These are phyloP conservation scores for Claviceps pazoutovae DNA, from an alignment of 2,329 filamentous ascomycete genomes.

Conservation along the genomic window DNA sequence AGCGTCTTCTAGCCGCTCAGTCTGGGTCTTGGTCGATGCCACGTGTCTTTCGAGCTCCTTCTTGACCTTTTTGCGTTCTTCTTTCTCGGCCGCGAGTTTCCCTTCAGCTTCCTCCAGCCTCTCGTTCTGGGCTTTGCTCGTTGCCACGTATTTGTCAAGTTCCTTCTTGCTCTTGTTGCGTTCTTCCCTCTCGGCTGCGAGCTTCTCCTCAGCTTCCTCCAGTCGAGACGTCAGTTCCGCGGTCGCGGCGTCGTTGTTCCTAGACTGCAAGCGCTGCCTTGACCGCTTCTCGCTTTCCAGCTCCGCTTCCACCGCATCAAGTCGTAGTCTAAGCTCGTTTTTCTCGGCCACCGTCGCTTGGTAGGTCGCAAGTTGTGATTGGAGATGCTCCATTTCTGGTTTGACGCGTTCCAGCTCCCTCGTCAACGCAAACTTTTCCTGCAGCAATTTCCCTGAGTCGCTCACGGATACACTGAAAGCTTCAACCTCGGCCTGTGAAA, in stretches of 20 bases:
- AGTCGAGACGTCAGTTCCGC: slow-evolving; percentile 26
- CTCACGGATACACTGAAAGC: slow-evolving; percentile 52
- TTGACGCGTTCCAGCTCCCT: slow-evolving; percentile 38
- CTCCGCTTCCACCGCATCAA: slow-evolving; percentile 65
- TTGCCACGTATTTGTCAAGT: slow-evolving; percentile 39
- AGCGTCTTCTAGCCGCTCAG: slow-evolving; percentile 47
- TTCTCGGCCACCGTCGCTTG: slow-evolving; percentile 66
- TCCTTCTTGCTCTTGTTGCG: slow-evolving; percentile 31
- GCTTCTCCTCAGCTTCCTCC: slow-evolving; percentile 22
- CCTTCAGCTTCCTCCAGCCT: slow-evolving; percentile 42
- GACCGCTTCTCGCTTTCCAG: slow-evolving; percentile 58
- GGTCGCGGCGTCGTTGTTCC: slow-evolving; percentile 24
- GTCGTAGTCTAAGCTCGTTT: slow-evolving; percentile 61
- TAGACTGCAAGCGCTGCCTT: slow-evolving; percentile 17
- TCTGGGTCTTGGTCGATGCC: slow-evolving; percentile 47
- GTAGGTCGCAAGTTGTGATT: slow-evolving; percentile 41
- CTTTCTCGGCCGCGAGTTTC: no score
- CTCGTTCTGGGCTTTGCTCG: slow-evolving; percentile 48
- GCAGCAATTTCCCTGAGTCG: slow-evolving; percentile 55
- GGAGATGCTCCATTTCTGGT: slow-evolving; percentile 42
- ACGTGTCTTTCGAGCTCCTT: slow-evolving; percentile 39
- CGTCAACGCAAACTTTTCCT: slow-evolving; percentile 40
- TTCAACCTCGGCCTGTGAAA: slow-evolving; percentile 50
- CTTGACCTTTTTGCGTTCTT: slow-evolving; percentile 11
- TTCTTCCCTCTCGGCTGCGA: slow-evolving; percentile 29